Evolutionary conservation across 257 asterid species (phyloP).

Genomic region (Nicotiana otophora): DNA sequence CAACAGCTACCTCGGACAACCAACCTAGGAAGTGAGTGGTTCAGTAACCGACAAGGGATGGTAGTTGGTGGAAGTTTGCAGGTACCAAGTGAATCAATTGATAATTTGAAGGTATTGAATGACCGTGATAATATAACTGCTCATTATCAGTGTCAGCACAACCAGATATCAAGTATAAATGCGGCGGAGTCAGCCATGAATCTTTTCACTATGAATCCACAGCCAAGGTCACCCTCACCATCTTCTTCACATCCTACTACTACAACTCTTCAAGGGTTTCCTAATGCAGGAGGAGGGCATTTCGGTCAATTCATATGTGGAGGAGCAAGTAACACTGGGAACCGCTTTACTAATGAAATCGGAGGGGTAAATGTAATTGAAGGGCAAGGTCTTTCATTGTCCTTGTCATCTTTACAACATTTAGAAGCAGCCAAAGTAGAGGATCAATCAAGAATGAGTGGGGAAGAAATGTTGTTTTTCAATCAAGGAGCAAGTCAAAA

Average conservation of each 20-base stretch:
- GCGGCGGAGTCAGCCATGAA: slow-evolving; percentile 84
- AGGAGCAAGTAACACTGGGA: slow-evolving; percentile 6
- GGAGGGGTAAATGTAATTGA: slow-evolving; percentile 36
- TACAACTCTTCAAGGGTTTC: slow-evolving; percentile 41
- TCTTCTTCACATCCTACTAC: slow-evolving; percentile 41
- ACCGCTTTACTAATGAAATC: slow-evolving; percentile 34
- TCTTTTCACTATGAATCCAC: slow-evolving; percentile 81
- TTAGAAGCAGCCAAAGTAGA: slow-evolving; percentile 68
- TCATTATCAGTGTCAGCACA: background rate
- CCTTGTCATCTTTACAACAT: slow-evolving; percentile 69
- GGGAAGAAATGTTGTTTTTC: slow-evolving; percentile 60
- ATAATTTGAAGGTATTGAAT: background rate
- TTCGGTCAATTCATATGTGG: slow-evolving; percentile 55
- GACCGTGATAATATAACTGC: background rate
- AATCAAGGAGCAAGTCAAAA: slow-evolving; percentile 47
- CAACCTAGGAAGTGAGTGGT: slow-evolving; percentile 40
- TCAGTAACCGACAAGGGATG: slow-evolving; percentile 40
- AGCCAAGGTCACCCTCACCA: slow-evolving; percentile 52
- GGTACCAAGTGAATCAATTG: slow-evolving; percentile 30
- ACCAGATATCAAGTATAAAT: slow-evolving; percentile 40
- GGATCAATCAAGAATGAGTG: slow-evolving; percentile 49
- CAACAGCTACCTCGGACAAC: slow-evolving; percentile 7
- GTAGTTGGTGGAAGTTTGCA: slow-evolving; percentile 13
- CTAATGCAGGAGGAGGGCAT: slow-evolving; percentile 24
- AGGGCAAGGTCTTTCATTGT: slow-evolving; percentile 80